Percentiles rank a stretch among this genome's conserved stretches.
Conservation (phyloP, 2,329 filamentous ascomycete genomes). For the Pseudogymnoascus sp. region DNA sequence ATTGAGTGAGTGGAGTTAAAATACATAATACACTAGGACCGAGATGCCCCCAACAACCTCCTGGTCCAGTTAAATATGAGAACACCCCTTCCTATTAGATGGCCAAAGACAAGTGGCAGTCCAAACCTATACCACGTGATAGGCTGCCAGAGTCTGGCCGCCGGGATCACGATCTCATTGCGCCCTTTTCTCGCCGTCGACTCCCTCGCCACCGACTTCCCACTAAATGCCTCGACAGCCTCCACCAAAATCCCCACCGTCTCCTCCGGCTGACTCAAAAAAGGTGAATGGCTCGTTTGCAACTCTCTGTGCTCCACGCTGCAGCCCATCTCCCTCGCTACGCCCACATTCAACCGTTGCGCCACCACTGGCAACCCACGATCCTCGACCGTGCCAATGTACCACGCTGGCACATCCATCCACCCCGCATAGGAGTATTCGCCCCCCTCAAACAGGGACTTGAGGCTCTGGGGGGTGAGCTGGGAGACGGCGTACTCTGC, state of each 20-base stretch:
- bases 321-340: conserved; percentile 30
- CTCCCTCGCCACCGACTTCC: conserved; percentile 7
- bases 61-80: conserved; percentile 11
- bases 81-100: conserved; percentile 13
- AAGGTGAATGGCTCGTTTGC: conserved; percentile 34
- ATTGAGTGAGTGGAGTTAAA: conserved; percentile 3
- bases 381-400: conserved; percentile 33
- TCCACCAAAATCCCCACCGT: conserved; percentile 30
- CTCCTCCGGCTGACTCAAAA: conserved; percentile 33
- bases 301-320: conserved; percentile 30
- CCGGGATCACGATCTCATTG: conserved; percentile 9
- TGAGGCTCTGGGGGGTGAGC: conserved; percentile 32
- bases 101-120: conserved; percentile 13
- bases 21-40: conserved; percentile 1
- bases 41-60: conserved; percentile 10
- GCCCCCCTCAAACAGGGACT: conserved; percentile 33
- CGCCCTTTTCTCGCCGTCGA: neutral
- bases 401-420: conserved; percentile 27
- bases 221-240: conserved; percentile 28
- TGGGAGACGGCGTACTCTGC: conserved; percentile 32
- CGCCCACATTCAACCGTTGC: conserved; percentile 30
- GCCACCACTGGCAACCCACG: conserved; percentile 29
- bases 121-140: conserved; percentile 16
- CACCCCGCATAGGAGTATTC: conserved; percentile 24
- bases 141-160: conserved; percentile 12